Evolutionary conservation across 179 eudicot genomes (phyloP).

Genomic region (Beta corolliflora): DNA sequence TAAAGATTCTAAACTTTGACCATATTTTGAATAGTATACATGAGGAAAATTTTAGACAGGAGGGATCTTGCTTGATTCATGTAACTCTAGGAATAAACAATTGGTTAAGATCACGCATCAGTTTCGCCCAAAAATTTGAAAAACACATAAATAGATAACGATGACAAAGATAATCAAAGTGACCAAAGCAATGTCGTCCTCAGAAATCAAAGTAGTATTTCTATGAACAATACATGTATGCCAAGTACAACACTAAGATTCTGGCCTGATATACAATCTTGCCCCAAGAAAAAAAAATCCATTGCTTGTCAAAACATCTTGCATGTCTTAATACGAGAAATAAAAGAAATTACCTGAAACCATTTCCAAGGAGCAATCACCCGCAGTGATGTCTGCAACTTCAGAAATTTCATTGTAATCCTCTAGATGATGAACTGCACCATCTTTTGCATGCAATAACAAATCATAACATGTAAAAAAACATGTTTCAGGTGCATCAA

Average conservation of each 20-base stretch:
- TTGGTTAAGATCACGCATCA: too few relatives aligned
- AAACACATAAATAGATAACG: background rate
- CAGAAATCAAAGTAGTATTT: background rate
- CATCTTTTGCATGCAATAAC: slow-evolving; percentile 73
- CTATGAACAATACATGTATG: background rate
- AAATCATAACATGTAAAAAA: slow-evolving; percentile 90
- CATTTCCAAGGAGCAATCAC: slow-evolving; percentile 90
- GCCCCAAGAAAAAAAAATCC: background rate
- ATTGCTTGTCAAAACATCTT: slow-evolving; percentile 3
- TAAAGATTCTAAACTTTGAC: too few relatives aligned
- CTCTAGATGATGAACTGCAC: slow-evolving; percentile 69
- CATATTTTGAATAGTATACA: too few relatives aligned
- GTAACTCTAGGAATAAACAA: too few relatives aligned
- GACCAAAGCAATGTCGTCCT: background rate
- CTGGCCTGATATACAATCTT: background rate
- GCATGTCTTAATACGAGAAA: background rate
- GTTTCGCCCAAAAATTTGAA: background rate
- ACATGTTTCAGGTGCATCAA: slow-evolving; percentile 96
- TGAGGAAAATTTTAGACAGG: too few relatives aligned
- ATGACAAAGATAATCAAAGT: background rate
- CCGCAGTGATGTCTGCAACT: slow-evolving; percentile 86
- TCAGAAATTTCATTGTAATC: slow-evolving; percentile 95
- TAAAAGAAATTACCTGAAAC: slow-evolving; percentile 64
- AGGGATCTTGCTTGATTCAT: too few relatives aligned
- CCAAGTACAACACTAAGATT: background rate